Base-by-base conservation (phyloP, 1,284 basidiomycete species). In the Austroboletus niveus region DNA sequence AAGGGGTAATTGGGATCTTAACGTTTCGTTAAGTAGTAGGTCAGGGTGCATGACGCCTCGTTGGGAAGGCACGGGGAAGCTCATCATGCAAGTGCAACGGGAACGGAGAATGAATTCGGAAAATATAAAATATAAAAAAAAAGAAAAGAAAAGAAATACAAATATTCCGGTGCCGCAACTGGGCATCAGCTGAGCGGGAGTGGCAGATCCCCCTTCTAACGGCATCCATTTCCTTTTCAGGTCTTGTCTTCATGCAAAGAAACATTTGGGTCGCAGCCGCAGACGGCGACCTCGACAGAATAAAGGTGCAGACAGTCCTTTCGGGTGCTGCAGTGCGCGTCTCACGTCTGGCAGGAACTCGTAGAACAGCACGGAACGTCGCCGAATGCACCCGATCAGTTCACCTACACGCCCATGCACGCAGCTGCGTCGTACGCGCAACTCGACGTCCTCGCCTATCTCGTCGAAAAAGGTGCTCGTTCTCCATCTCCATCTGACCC, bases 361-460 rank as follows among this genome's bases (percentile, higher is more conserved):
- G 72, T 89, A 57, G 81, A 85, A 58, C 68, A 72, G 1, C 72
- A 84, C 55, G 70, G 80, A 72, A 75, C 64, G 79, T 75, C 48
- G 11, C 85, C 92, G 14, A 94, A 94, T 63, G 76, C 73, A 9
- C 82, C 84, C 20, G 93, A 96, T 65, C 66, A 73, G 8, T 82
- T 86, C 71, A 87, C 89, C 20, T 96, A 96, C 70, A 94, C 94
- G 0, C 92, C 94, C 11, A 89, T 97, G 84, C 94, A 97, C 71
- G 94, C 94, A n/a, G 93, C 94, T 8, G 93, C 92, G 0, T 96
- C 93, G 1, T 97, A 95, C 68, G 89, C 83, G 10, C 93, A 94
- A 47, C 64, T 88, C 15, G 72, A 87, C 38, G 71, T 95, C 42
- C 75, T 97, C 22, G 78, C 82, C 29, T 95, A 92, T 72, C 82